Evolutionary conservation across 2,329 filamentous ascomycete species (phyloP), one percentile per base, ranked within the genome.

Genomic region (Simplicillium aogashimaense): DNA sequence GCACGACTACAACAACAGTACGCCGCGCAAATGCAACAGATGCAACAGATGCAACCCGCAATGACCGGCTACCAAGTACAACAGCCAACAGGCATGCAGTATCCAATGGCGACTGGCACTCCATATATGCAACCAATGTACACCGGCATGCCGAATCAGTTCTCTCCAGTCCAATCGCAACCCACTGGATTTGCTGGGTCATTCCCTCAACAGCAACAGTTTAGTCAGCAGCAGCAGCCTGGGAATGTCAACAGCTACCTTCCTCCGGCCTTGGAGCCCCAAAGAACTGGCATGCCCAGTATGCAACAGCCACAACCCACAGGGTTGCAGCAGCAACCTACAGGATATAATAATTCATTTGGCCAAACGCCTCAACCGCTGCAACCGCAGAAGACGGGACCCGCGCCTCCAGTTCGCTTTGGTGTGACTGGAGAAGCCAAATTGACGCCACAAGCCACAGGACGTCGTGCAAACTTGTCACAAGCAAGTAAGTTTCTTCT

Each of bases 321-420:
- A 25, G 20, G 20, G 9, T 9, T 25, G 20, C 20, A 5, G 9
- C 62, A 67, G 3, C 72, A 74, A 50, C 61, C 62, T 37, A 72
- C 70, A 2, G 67, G 64, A 7, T 66, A 70, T 45, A 71, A 71
- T 43, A 63, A 65, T 36, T 47, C 60, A 60, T 47, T 57, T 60
- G 18, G 72, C 60, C 43, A 56, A 54, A 29, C 56, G 20, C 64
- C 64, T 47, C 74, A 70, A 14, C 57, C 64, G 40, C 51, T 70
- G 47, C 56, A 66, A 48, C 63, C 67, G 35, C 63, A 72, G 46
- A 63, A 68, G 49, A 77, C 67, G 30, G 72, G 69, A 1, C 92
- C 92, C 7, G 71, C 90, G 15, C 92, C 92, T 35, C 79, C 87
- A 17, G 82, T 98, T 14, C 78, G 87, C 44, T 98, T 98, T 58